Base-by-base conservation (phyloP, 495 filamentous ascomycete species). In the Trichoderma parareesei region DNA sequence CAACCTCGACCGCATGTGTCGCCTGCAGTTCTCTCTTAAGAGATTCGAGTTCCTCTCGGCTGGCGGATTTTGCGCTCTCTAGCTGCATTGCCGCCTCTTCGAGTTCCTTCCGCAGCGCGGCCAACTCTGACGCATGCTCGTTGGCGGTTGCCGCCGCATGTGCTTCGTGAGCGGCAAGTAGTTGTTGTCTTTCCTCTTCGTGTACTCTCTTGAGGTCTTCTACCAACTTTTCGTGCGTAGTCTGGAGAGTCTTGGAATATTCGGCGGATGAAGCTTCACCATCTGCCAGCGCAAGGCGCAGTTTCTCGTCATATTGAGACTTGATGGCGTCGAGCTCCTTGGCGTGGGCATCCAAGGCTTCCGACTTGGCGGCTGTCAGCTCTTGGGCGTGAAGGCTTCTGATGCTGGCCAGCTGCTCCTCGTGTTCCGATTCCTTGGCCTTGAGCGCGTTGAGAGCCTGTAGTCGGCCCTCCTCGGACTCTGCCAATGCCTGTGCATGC, bases 311-410 rank as follows among this genome's bases (percentile, higher is more conserved):
- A 64, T 80, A 78, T 35, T 65, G 72, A 4, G 76, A 66, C 67
- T 79, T 73, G 9, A 81, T 72, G 44, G 69, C 69, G 60, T 80
- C 77, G 18, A 82, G 66, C 41, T 77, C 77, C 38, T 70, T 70
- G 4, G 75, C 60, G 35, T 78, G 69, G 0, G 72, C 63, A 44
- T 78, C 74, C 35, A 73, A 64, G 20, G 75, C 74, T 48, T 76
- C 73, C 27, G 72, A 71, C 72, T 77, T 80, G 33, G 77, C 75
- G 10, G 49, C 66, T 65, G 80, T 77, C 10, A 81, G 65, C 61
- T 81, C 77, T 70, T 77, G 78, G 10, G 77, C 79, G 62, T 78
- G 75, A 67, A 73, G 80, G 6, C 75, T 77, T 62, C 71, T 72
- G 62, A 82, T 65, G 11, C 75, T 76, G 38, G 79, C 77, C 13